Conservation (phyloP, 371 early-diverging fungal genomes). For the Chytridium lagenaria region DNA sequence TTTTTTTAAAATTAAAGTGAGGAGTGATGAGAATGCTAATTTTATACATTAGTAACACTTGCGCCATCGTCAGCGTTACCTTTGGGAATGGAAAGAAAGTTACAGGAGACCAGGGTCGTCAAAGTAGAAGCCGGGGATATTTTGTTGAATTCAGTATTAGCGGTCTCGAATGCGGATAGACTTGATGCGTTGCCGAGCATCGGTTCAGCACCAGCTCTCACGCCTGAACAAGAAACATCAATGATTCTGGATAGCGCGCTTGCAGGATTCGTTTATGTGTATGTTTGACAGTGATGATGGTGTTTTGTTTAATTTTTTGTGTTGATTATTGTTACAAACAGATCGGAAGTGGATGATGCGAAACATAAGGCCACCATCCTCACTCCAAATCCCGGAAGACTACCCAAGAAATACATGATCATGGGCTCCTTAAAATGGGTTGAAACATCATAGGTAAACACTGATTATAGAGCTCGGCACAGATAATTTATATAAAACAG, state of each 20-base stretch:
- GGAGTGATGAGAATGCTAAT: no score
- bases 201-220: constrained; percentile 40
- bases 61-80: constrained; percentile 94
- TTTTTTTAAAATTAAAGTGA: background rate
- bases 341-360: constrained; percentile 82
- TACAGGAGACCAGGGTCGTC: constrained; percentile 78
- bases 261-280: constrained; percentile 89
- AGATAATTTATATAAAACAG: background rate
- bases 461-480: background rate
- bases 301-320: no score
- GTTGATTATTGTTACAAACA: constrained; percentile 29
- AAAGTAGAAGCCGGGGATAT: constrained; percentile 83
- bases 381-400: constrained; percentile 85
- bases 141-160: constrained; percentile 85
- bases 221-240: constrained; percentile 65
- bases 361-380: constrained; percentile 81
- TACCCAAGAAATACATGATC: constrained; percentile 82
- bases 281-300: no score
- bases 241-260: constrained; percentile 72
- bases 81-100: constrained; percentile 80
- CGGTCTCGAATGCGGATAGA: constrained; percentile 72
- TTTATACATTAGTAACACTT: constrained; percentile 55
- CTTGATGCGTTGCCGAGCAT: constrained; percentile 33
- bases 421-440: constrained; percentile 91
- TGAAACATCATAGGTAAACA: constrained; percentile 49